phyloP scores from a whole-genome alignment of 23 red algal genomes.

The Cyanidiococcus yangmingshanensis region DNA sequence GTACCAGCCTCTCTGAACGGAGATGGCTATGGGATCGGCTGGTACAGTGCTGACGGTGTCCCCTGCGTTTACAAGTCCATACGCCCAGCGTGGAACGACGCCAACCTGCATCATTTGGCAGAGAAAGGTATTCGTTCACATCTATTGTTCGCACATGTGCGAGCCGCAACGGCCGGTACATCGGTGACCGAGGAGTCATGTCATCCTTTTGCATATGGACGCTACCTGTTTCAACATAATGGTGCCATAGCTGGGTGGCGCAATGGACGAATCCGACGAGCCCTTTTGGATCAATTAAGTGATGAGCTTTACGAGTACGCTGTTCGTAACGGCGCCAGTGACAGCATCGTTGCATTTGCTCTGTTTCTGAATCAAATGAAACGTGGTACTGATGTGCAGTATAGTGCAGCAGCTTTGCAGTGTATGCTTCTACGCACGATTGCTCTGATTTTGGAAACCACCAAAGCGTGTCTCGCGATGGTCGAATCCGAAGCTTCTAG shows the following conservation, averaged over 20 bases:
- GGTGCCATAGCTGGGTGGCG: constrained; percentile 50
- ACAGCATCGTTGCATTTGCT: constrained; percentile 62
- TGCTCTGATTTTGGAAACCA: neutral
- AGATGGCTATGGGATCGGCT: constrained; percentile 76
- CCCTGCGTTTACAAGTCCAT: constrained; percentile 70
- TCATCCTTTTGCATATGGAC: constrained; percentile 56
- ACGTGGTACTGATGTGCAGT: neutral
- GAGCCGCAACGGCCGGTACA: constrained; percentile 52
- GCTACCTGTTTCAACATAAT: constrained; percentile 74
- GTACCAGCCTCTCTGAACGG: constrained; percentile 59
- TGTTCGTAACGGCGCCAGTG: constrained; percentile 50
- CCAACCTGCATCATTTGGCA: constrained; percentile 57
- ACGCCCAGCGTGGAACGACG: constrained; percentile 80
- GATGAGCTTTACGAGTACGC: constrained; percentile 61
- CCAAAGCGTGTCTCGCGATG: neutral
- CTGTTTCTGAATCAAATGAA: constrained; percentile 61
- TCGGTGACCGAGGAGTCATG: constrained; percentile 65
- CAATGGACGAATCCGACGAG: constrained; percentile 25
- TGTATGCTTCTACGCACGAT: constrained; percentile 1
- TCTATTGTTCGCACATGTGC: constrained; percentile 74
- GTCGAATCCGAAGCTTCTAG: neutral
- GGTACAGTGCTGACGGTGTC: constrained; percentile 47
- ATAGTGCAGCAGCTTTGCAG: neutral
- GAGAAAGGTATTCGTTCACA: constrained; percentile 53
- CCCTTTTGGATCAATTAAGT: constrained; percentile 30